Evolutionary conservation across 192 early-diverging fungal genomes (phyloP).

Genomic region (Backusella sp.): DNA sequence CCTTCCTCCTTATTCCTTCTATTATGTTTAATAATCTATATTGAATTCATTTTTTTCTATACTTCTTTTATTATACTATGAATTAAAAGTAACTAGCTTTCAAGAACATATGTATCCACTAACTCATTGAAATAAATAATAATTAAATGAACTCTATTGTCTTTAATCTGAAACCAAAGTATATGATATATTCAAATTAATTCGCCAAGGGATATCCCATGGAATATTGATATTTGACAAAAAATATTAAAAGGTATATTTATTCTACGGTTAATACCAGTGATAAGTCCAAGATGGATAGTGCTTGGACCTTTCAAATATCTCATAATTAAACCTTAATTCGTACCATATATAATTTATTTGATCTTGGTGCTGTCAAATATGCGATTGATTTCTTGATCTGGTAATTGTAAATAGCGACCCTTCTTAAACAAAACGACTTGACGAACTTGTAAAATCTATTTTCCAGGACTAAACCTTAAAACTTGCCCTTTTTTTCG

Average conservation of each 20-base stretch:
- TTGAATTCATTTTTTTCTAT: conserved; percentile 13
- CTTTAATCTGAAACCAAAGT: background rate
- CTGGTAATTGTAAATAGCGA: background rate
- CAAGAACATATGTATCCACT: background rate
- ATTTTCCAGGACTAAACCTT: background rate
- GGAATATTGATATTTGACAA: background rate
- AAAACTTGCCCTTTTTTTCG: background rate
- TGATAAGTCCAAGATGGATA: too few species aligned
- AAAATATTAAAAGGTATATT: background rate
- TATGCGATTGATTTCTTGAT: background rate
- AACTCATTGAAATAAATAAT: background rate
- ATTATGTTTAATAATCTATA: conserved; percentile 19
- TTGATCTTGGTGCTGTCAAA: background rate
- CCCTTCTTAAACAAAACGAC: background rate
- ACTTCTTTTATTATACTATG: conserved; percentile 4
- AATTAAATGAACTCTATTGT: background rate
- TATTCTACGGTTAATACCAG: background rate
- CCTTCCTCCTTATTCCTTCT: background rate
- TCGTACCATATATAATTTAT: background rate
- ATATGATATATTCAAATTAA: background rate
- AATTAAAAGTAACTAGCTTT: conserved; percentile 5
- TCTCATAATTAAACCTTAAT: too few species aligned
- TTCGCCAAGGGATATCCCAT: background rate
- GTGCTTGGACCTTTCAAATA: background rate
- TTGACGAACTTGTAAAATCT: background rate